Conservation (phyloP, 148 eudicot species). For the Nepenthes mirabilis region DNA sequence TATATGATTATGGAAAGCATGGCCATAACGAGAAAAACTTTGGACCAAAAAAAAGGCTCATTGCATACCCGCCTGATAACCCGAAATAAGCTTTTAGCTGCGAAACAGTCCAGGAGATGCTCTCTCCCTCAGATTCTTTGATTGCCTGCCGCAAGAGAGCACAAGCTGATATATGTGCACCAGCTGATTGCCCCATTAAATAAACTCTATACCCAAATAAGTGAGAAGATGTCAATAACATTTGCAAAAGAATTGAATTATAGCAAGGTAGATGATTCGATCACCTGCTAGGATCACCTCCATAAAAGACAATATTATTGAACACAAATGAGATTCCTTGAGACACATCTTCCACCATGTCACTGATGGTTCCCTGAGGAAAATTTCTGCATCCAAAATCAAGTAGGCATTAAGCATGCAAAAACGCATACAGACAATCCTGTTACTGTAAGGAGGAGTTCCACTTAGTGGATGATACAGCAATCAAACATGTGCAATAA, state of each 20-base stretch:
- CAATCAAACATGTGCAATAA: no score
- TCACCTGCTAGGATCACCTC: slow-evolving; percentile 86
- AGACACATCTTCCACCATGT: slow-evolving; percentile 83
- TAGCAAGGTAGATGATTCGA: slow-evolving; percentile 4
- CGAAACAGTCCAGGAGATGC: slow-evolving; percentile 70
- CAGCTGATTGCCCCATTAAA: slow-evolving; percentile 95
- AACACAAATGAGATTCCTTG: slow-evolving; percentile 77
- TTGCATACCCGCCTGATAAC: slow-evolving; percentile 87
- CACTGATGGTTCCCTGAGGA: slow-evolving; percentile 95
- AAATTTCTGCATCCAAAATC: slow-evolving; percentile 56
- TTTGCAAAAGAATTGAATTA: slow-evolving; percentile 2
- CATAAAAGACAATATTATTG: slow-evolving; percentile 38
- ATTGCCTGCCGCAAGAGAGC: slow-evolving; percentile 73
- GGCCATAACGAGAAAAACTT: neutral
- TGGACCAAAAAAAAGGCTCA: neutral
- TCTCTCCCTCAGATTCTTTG: slow-evolving; percentile 56
- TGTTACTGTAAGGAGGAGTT: neutral
- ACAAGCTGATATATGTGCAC: slow-evolving; percentile 94
- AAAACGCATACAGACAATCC: neutral
- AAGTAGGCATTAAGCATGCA: neutral
- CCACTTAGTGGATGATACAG: neutral
- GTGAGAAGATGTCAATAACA: slow-evolving; percentile 3
- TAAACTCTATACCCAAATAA: slow-evolving; percentile 43
- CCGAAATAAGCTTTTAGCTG: slow-evolving; percentile 94
- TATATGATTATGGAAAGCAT: neutral